A percentile compares a stretch with the other conserved stretches of the same genome.
Conservation (phyloP, 208 protist species). For the Wallacemonas rigidus region DNA sequence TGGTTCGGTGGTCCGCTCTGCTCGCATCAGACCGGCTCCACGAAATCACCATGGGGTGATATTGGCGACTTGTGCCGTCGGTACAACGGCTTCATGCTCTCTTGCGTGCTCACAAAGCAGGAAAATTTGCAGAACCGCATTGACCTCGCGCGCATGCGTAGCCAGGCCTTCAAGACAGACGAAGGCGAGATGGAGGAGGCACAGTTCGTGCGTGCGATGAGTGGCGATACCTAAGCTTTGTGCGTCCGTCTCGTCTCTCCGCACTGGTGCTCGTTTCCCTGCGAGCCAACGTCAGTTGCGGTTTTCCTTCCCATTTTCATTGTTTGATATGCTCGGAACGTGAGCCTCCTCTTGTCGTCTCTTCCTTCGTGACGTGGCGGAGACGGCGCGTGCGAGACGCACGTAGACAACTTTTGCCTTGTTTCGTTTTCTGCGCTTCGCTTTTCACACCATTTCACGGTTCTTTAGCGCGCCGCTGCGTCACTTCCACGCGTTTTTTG, state of each 20-base stretch:
- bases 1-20: constrained; percentile 74
- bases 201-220: background rate
- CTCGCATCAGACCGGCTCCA: constrained; percentile 57
- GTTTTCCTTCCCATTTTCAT: no score
- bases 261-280: no score
- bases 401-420: background rate
- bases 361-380: no score
- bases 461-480: no score
- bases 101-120: constrained; percentile 43
- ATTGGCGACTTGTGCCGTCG: constrained; percentile 64
- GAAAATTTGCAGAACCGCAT: constrained; percentile 30
- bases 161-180: background rate
- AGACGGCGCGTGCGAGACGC: no score
- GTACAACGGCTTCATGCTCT: constrained; percentile 67
- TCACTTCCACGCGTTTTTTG: background rate
- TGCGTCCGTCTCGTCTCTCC: no score
- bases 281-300: no score
- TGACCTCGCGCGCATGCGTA: constrained; percentile 1
- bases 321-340: no score
- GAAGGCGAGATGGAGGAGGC: background rate
- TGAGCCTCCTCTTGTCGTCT: no score
- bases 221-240: background rate
- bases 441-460: constrained; percentile 1
- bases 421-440: background rate
- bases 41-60: constrained; percentile 56